Evolutionary conservation across 2,329 filamentous ascomycete species (phyloP), one percentile per base, ranked within the genome.

Genomic region (Paraphaeosphaeria minitans): DNA sequence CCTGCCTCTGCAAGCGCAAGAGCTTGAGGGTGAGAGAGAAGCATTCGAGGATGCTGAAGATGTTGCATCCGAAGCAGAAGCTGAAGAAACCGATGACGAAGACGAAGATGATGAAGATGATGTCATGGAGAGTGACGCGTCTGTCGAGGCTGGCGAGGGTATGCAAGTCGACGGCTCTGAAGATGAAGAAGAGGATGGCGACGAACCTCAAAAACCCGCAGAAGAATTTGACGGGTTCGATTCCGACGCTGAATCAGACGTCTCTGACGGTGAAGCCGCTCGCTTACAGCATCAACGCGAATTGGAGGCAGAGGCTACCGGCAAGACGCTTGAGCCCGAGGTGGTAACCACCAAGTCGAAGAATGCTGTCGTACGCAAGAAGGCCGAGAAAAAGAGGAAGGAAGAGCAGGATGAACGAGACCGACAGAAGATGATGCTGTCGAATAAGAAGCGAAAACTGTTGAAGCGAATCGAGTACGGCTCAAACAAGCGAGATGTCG

Each of bases 401-500:
- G 80, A 85, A 71, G 91, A 95, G 74, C 88, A 90, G 4, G 95
- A 98, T 78, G 93, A 98, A 70, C 79, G 96, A 58, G 93, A 97
- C 78, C 85, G 94, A 63, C 89, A 92, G 76, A 97, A 97, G 87
- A 95, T 96, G 82, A 99, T 99, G 95, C 89, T 98, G 83, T 91
- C 90, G 78, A 91, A 96, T 79, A 95, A 96, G 86, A 99, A 98
- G 88, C 85, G 95, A 72, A 97, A 97, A 87, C 82, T 97, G 72
- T 90, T 94, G 67, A 95, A 98, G 83, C 95, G 97, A 83, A 99
- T 99, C 92, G 85, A 93, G 74, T 96, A 96, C 80, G 93, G 88
- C 62, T 97, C 97, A 79, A 93, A 89, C 80, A 93, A 95, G 85
- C 91, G 92, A 83, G 94, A 94, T 67, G 90, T 88, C 27, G 92